Evolutionary conservation across 768 basidiomycete species (phyloP), one percentile per base, ranked within the genome.

Genomic region (Russula virescens): DNA sequence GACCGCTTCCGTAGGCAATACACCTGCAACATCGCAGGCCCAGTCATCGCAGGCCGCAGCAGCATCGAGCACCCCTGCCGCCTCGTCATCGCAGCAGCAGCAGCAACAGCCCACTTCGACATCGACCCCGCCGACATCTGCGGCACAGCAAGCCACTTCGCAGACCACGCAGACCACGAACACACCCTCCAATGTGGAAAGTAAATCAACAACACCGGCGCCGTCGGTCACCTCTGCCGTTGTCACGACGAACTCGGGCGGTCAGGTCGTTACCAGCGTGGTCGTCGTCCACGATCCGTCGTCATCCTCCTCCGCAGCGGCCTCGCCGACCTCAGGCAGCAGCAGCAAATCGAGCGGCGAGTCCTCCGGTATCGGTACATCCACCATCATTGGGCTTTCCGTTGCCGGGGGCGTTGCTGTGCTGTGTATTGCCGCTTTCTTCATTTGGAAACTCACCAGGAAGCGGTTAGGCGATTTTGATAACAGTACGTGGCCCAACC

Each of bases 401-500:
- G 89, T 93, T 25, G 85, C 89, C 3, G 91, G 89, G 47, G 91
- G 89, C 58, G 77, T 92, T 58, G 87, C 89, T 25, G 73, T 86
- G 21, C 73, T 94, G 68, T 87, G 81, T 11, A 79, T 94, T 56
- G 74, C 86, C 55, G 83, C 77, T 18, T 94, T 94, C 76, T 81
- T 91, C 66, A 75, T 89, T 42, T 94, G 92, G 91, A 94, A 94
- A 74, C 83, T 91, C 70, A 89, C 88, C 2, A 80, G 87, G 69
- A 94, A 92, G 72, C 86, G 87, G 61, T 84, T 86, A 70, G 65
- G 77, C 26, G 73, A 72, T 56, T 90, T 89, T 69, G 88, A 92
- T 69, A 88, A 90, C 75, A 85, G 91, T 91, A 73, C 69, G 88
- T 82, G 43, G 48, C 46, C 38, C 38, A 38, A 38, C 38, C 38